Percentiles rank a stretch among this genome's conserved stretches.
phyloP scores from a whole-genome alignment of 441 rosid genomes.

The Theobroma grandiflorum region DNA sequence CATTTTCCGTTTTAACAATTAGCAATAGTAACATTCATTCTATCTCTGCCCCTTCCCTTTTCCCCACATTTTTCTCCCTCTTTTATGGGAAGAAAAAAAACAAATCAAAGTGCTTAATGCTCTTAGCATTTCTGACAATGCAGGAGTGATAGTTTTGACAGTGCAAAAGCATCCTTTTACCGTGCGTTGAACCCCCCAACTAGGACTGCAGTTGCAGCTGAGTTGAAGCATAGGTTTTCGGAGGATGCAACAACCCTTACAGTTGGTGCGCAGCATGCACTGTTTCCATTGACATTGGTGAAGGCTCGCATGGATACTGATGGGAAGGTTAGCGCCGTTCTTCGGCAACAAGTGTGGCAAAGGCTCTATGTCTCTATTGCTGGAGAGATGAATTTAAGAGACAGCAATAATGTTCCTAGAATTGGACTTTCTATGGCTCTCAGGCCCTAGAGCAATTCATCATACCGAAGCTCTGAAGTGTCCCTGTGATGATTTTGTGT shows the following conservation, averaged over 20 bases:
- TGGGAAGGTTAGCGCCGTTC: conserved; percentile 44
- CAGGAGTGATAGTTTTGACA: conserved; percentile 57
- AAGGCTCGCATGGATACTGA: conserved; percentile 54
- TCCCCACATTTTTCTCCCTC: no score
- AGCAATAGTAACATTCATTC: not conserved
- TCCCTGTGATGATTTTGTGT: not conserved
- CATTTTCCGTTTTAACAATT: not conserved
- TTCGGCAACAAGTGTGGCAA: conserved; percentile 45
- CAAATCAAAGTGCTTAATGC: not conserved
- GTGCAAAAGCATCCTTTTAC: conserved; percentile 44
- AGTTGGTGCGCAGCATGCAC: conserved; percentile 52
- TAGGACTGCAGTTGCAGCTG: conserved; percentile 58
- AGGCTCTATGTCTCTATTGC: conserved; percentile 41
- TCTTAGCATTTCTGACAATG: conserved; percentile 22
- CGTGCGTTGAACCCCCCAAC: conserved; percentile 41
- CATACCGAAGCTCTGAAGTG: not conserved
- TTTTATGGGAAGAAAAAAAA: not conserved
- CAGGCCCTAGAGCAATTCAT: conserved; percentile 31
- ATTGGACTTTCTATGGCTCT: conserved; percentile 52
- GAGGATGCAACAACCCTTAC: conserved; percentile 33
- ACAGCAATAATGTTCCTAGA: conserved; percentile 42
- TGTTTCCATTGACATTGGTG: conserved; percentile 48
- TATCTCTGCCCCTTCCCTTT: no score
- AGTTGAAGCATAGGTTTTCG: conserved; percentile 47
- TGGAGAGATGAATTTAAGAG: conserved; percentile 50